Percentiles rank a stretch among this genome's conserved stretches.
These are phyloP conservation scores for Cunninghamia lanceolata DNA, from an alignment of 75 land plant genomes.

Conservation along the genomic window DNA sequence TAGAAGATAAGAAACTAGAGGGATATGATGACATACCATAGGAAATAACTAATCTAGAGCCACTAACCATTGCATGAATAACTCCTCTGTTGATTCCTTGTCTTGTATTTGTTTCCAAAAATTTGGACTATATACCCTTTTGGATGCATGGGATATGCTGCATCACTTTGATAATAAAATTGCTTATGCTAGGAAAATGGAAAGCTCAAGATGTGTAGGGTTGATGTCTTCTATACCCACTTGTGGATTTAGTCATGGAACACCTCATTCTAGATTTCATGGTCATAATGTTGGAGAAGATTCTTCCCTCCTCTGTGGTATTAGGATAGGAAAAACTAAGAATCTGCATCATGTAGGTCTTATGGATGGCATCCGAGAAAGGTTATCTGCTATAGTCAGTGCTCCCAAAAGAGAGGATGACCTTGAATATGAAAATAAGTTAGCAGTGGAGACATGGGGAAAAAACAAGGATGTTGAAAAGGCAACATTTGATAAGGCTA, in stretches of 20 bases:
- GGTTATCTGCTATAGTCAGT: slow-evolving; percentile 11
- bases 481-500: slow-evolving; percentile 43
- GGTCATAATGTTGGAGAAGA: neutral
- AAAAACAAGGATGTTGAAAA: slow-evolving; percentile 71
- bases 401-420: slow-evolving; percentile 55
- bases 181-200: neutral
- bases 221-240: neutral
- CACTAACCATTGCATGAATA: neutral
- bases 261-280: neutral
- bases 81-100: neutral
- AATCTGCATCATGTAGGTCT: neutral
- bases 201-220: neutral
- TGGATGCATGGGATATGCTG: neutral
- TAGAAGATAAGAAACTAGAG: slow-evolving; percentile 88
- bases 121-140: neutral
- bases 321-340: neutral
- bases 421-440: slow-evolving; percentile 63
- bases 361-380: slow-evolving; percentile 11
- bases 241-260: neutral
- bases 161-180: too few species aligned
- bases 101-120: neutral
- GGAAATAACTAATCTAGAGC: slow-evolving; percentile 54
- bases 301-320: neutral
- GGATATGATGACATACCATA: slow-evolving; percentile 58
- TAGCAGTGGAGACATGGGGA: slow-evolving; percentile 85